A percentile compares a stretch with the other conserved stretches of the same genome.
Evolutionary conservation across 2,329 filamentous ascomycete species (phyloP).

Genomic region (Fusarium kyushuense): DNA sequence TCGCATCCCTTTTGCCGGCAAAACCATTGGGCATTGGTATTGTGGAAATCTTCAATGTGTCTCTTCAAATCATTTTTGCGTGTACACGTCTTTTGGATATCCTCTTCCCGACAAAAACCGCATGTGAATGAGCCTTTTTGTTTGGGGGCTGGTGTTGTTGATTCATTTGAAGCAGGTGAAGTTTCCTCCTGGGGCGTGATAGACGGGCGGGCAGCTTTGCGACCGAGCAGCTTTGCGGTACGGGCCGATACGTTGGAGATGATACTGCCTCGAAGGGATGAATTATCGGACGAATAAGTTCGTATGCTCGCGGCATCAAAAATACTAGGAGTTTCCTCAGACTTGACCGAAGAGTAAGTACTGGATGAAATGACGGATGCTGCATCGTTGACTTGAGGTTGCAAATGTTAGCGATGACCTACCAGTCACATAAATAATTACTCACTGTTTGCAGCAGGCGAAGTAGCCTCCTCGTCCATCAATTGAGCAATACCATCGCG

Average conservation of each 20-base stretch:
- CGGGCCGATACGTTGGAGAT: slow-evolving; percentile 56
- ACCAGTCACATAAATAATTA: slow-evolving; percentile 19
- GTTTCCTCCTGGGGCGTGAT: slow-evolving; percentile 45
- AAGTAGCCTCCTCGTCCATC: slow-evolving; percentile 51
- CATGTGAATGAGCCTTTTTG: slow-evolving; percentile 56
- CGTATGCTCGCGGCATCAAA: slow-evolving; percentile 55
- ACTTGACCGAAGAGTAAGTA: slow-evolving; percentile 52
- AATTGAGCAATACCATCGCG: slow-evolving; percentile 51
- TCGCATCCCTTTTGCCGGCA: slow-evolving; percentile 59
- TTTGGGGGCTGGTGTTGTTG: slow-evolving; percentile 49
- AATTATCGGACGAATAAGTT: slow-evolving; percentile 57
- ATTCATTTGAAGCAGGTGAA: slow-evolving; percentile 41
- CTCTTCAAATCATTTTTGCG: slow-evolving; percentile 63
- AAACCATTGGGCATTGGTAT: slow-evolving; percentile 60
- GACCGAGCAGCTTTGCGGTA: slow-evolving; percentile 52
- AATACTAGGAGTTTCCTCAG: slow-evolving; percentile 53
- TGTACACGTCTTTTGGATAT: slow-evolving; percentile 58
- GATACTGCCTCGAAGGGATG: slow-evolving; percentile 56
- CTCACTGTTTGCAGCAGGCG: slow-evolving; percentile 48
- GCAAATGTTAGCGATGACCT: slow-evolving; percentile 16
- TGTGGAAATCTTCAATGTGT: slow-evolving; percentile 63
- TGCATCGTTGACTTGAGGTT: slow-evolving; percentile 47
- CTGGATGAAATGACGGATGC: slow-evolving; percentile 53
- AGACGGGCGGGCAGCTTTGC: slow-evolving; percentile 46
- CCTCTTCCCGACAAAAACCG: slow-evolving; percentile 58